Percentiles rank a stretch among this genome's conserved stretches.
Evolutionary conservation across 2,329 filamentous ascomycete species (phyloP).

Genomic region (Aspergillus sp.): DNA sequence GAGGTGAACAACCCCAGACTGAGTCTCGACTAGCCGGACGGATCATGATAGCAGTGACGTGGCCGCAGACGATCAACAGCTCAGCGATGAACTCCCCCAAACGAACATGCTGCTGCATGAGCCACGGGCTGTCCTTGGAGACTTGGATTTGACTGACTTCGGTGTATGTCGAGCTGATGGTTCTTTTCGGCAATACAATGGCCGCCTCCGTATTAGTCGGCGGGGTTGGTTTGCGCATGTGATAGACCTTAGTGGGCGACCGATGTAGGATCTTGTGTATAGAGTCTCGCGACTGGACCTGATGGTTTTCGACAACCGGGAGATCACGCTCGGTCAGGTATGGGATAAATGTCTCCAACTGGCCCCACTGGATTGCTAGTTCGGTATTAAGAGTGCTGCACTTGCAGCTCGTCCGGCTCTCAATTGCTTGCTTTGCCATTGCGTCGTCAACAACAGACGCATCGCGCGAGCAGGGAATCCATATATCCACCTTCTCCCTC

Average conservation of each 20-base stretch:
- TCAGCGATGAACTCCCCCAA: conserved; percentile 72
- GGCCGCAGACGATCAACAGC: conserved; percentile 63
- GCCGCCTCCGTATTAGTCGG: conserved; percentile 58
- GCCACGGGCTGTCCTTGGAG: conserved; percentile 57
- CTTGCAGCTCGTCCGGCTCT: conserved; percentile 57
- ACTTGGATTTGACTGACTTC: conserved; percentile 58
- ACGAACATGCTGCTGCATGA: conserved; percentile 68
- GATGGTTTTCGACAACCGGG: conserved; percentile 52
- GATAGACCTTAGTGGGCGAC: conserved; percentile 52
- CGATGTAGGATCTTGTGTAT: conserved; percentile 54
- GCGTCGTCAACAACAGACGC: conserved; percentile 66
- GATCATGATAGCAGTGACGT: conserved; percentile 65
- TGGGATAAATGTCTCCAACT: conserved; percentile 65
- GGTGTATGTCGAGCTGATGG: conserved; percentile 52
- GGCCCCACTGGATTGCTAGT: conserved; percentile 59
- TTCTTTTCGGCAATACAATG: conserved; percentile 58
- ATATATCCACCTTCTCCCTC: conserved; percentile 64
- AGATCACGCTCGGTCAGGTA: conserved; percentile 57
- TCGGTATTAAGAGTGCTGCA: conserved; percentile 63
- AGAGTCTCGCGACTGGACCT: conserved; percentile 55
- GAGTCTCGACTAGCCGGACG: conserved; percentile 64
- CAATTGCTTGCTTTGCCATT: conserved; percentile 60
- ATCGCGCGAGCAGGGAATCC: conserved; percentile 73
- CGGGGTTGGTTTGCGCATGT: conserved; percentile 55
- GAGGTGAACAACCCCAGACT: conserved; percentile 63